Base-by-base conservation (phyloP, 2,329 filamentous ascomycete genomes). In the Aspergillus sp. region DNA sequence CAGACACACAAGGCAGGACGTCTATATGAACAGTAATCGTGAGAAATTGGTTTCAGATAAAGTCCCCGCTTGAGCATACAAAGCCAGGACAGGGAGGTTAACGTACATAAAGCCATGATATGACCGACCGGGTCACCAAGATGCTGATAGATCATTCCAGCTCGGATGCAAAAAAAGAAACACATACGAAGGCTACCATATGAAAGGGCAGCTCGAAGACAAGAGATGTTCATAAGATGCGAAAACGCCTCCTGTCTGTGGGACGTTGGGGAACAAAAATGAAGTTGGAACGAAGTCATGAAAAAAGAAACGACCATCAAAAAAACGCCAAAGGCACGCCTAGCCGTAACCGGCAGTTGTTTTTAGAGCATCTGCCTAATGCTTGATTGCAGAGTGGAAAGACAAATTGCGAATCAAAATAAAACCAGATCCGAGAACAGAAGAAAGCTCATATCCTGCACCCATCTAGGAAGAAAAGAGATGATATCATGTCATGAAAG, bases 21-120 rank as follows among this genome's bases (percentile, higher is more conserved):
- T 70, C 65, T 69, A 69, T 65, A 65, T 59, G 61, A 61, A 66
- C 62, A 63, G 60, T 63, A 58, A 57, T 59, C 63, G 68, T 70
- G 67, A 70, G 68, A 69, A 67, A 59, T 65, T 69, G 58, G 57
- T 69, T 69, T 71, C 64, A 58, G 60, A 67, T 70, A 69, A 50
- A 58, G 56, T 54, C 60, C 65, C 64, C 58, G 59, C 67, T 61
- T 59, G 57, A 54, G 58, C 58, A 56, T 54, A 60, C 61, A 53
- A 66, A 64, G 60, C 58, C 58, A 67, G 66, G 66, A 58, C 60
- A 69, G 68, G 70, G 69, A 71, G 66, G 67, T 72, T 73, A 73
- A 73, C 70, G 65, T 73, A 73, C 70, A 73, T 71, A 63, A 60
- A 65, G 59, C 59, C 64, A 66, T 63, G 52, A 61, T 53, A 51